Base-by-base conservation (phyloP, 106 monocot species). In the Vanilla planifolia region DNA sequence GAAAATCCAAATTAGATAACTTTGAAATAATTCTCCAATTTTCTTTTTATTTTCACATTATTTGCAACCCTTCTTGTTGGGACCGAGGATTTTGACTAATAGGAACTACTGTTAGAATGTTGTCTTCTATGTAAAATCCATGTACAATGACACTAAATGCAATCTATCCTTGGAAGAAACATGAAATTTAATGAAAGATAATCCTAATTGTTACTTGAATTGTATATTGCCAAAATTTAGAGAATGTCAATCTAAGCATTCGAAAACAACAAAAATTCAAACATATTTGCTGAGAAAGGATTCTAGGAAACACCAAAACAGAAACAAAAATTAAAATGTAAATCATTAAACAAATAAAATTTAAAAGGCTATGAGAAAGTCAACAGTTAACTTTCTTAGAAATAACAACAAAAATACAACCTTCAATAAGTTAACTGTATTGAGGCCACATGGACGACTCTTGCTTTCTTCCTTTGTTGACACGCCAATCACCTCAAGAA, bases 381-480 rank as follows among this genome's bases (percentile, higher is more conserved):
- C 33, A n/a, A 33, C 14, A 63, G 47, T 33, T 42, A 33, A 7
- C 2, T 11, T 33, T 20, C 27, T n/a, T 33, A 14, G 35, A 27
- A 40, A 61, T 22, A 48, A 60, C 6, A 48, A 48, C 4, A 30
- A 17, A 33, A 10, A 51, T 17, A 3, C 68, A 29, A 90, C 94
- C 94, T 95, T 90, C 56, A 95, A 67, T 71, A 95, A 79, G 60
- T 79, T 83, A 23, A 95, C 89, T 17, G 94, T 89, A 48, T 95
- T 95, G 62, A 95, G 94, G 50, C 94, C 94, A 79, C 77, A 83
- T 34, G 94, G 94, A 10, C 94, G 94, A 58, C 43, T 63, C 78
- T 95, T 95, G 51, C 24, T 73, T 69, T 89, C 89, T 69, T 95
- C 89, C 71, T 84, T 89, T 17, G 51, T 74, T 28, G 83, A 83